Evolutionary conservation across 2,329 filamentous ascomycete species (phyloP).

Genomic region (Fusarium sp.): DNA sequence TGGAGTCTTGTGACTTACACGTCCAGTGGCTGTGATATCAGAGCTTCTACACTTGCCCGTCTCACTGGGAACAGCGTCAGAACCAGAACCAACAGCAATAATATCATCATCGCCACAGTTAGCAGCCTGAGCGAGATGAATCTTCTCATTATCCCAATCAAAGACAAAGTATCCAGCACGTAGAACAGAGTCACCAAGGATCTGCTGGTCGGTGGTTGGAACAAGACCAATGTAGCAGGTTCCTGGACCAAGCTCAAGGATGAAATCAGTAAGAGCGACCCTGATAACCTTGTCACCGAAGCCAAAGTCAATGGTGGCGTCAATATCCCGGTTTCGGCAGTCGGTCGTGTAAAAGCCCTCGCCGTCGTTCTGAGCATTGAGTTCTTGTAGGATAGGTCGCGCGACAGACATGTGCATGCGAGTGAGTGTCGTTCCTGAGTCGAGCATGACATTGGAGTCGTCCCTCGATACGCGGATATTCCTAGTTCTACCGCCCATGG

Average conservation of each 20-base stretch:
- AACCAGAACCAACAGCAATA: constrained; percentile 51
- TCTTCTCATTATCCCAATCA: constrained; percentile 58
- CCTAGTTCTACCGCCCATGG: constrained; percentile 34
- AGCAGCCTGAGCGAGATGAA: constrained; percentile 57
- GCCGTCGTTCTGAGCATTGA: constrained; percentile 55
- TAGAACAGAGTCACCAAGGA: constrained; percentile 58
- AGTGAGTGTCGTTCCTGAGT: constrained; percentile 64
- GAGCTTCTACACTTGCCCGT: constrained; percentile 53
- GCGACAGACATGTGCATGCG: constrained; percentile 59
- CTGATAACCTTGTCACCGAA: constrained; percentile 57
- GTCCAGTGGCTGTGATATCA: constrained; percentile 38
- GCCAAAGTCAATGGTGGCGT: constrained; percentile 61
- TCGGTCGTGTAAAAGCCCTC: constrained; percentile 59
- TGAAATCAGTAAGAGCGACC: constrained; percentile 62
- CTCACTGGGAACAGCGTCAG: constrained; percentile 49
- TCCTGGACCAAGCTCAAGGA: constrained; percentile 56
- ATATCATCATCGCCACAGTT: constrained; percentile 55
- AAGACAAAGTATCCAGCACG: constrained; percentile 60
- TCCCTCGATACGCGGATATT: constrained; percentile 44
- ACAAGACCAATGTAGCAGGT: constrained; percentile 58
- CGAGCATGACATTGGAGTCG: constrained; percentile 60
- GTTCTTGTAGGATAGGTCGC: constrained; percentile 56
- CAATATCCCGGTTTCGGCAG: constrained; percentile 53
- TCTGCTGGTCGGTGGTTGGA: constrained; percentile 56
- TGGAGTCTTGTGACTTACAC: not conserved